phyloP scores from a whole-genome alignment of 306 rosid species.

The Lathyrus aphaca region DNA sequence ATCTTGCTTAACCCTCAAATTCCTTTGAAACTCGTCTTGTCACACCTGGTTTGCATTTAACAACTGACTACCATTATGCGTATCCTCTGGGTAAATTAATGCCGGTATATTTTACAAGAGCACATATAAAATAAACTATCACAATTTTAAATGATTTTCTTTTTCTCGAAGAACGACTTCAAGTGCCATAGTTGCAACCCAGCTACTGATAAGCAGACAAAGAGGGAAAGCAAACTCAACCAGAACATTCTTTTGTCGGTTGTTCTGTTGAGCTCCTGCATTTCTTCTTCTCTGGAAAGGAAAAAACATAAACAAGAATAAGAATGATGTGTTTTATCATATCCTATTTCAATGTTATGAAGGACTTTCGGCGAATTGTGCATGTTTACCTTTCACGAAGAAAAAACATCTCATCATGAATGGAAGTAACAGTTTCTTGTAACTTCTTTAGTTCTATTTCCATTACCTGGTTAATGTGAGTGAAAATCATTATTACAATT shows the following conservation, averaged over 20 bases:
- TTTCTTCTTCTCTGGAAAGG: conserved; percentile 80
- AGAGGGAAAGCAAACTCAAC: conserved; percentile 78
- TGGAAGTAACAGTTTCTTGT: conserved; percentile 65
- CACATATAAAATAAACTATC: conserved; percentile 18
- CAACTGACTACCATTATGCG: conserved; percentile 38
- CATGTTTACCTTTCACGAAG: conserved; percentile 74
- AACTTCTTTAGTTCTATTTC: conserved; percentile 82
- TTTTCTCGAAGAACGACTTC: conserved; percentile 91
- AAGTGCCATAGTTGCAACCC: conserved; percentile 88
- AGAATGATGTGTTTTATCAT: background rate
- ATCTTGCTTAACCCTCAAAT: background rate
- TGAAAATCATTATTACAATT: conserved; percentile 25
- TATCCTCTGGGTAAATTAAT: conserved; percentile 40
- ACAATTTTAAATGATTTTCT: conserved; percentile 75
- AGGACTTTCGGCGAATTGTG: conserved; percentile 15
- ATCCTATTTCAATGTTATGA: background rate
- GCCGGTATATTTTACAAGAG: conserved; percentile 54
- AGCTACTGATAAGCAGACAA: conserved; percentile 75
- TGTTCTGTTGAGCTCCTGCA: conserved; percentile 82
- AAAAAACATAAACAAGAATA: background rate
- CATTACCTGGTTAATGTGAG: conserved; percentile 61
- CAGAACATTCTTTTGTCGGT: conserved; percentile 77
- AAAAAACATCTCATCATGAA: conserved; percentile 83
- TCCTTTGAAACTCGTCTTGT: conserved; percentile 26
- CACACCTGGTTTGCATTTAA: conserved; percentile 22